Base-by-base conservation (phyloP, 768 basidiomycete species). In the Lanmaoa rubissima region DNA sequence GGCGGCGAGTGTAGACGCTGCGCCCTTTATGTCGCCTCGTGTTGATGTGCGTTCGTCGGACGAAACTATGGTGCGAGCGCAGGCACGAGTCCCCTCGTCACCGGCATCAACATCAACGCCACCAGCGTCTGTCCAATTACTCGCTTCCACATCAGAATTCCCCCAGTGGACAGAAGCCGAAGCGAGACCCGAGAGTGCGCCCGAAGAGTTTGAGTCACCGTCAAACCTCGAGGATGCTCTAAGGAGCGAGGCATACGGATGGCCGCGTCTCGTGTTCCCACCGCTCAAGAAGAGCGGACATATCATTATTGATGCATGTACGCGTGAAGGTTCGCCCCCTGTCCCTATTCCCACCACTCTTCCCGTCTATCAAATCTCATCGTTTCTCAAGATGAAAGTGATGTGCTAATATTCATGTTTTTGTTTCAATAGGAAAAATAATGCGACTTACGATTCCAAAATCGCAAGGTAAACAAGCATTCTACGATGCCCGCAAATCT, bases 381-480 rank as follows among this genome's bases (percentile, higher is more conserved):
- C 51, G 36, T 59, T 44, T 46, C 14, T 51, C 28, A 48, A 50
- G 44, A 54, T 51, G 61, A 53, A 55, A 35, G 4, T 38, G 44
- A 34, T 41, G 13, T 6, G n/a, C 51, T 56, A 34, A 53, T 46
- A n/a, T 43, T 48, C 36, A 32, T 39, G 24, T 39, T 50, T 53
- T 38, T 43, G 34, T 45, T 39, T 46, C 40, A 1, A 50, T 65
- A 97, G 96, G 90, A 34, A 87, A 91, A 73, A 88, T 98, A 46
- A 89, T 94, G 82, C 86, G 96, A 6, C 76, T 95, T 72, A 96
- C 90, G 5, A 86, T 96, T 39, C 91, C 96, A 0, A 94, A 85
- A 63, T 95, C 92, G 2, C 94, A 95, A 74, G 94, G 94, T n/a
- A 95, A 93, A 70, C 94, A 98, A 65, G 81, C 84, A 0, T 99